Evolutionary conservation across 2,329 filamentous ascomycete genomes (phyloP), one percentile per base, ranked within the genome.

Genomic region (Parascedosporium putredinis): DNA sequence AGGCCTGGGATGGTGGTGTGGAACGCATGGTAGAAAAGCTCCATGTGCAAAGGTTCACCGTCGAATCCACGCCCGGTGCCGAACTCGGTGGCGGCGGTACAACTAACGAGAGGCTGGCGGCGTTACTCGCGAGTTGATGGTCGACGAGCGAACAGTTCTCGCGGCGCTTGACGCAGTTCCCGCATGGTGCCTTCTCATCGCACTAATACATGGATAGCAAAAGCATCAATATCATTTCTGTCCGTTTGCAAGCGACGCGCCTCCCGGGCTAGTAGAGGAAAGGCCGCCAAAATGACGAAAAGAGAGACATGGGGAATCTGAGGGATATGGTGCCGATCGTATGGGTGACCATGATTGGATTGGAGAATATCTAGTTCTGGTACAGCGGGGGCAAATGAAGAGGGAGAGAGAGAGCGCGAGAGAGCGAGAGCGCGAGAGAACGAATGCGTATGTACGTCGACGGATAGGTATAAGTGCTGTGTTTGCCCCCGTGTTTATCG

Each of bases 1-100:
- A 64, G 54, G 8, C 58, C 62, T 10, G 53, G 50, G 4, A 55
- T 45, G 14, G 58, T 61, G 16, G 51, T 33, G 10, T 55, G 53
- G 22, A 60, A 55, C 44, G 61, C 64, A 52, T 64, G 60, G 51
- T 62, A 53, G 51, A 64, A 58, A 24, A 64, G 55, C 45, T 64
- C 59, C 50, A 64, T 54, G 44, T 64, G 61, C 14, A 63, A 4
- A 63, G 50, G 43, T 61, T 63, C 44, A 62, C 55, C 7, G 50
- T 53, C 2, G 45, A n/a, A 31, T 51, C 50, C 20, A 27, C 40
- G 12, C 36, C 20, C n/a, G 16, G 45, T 16, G 10, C 20, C 31
- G 43, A 43, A 34, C 27, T 45, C 9, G 27, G 43, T 34, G 52
- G 52, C 2, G 36, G 50, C 34, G 27, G 23, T 10, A 36, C 22